A percentile compares a stretch with the other conserved stretches of the same genome.
These are phyloP conservation scores for Wickerhamomyces xylosicus DNA, from an alignment of 805 yeast genomes.

Conservation along the genomic window DNA sequence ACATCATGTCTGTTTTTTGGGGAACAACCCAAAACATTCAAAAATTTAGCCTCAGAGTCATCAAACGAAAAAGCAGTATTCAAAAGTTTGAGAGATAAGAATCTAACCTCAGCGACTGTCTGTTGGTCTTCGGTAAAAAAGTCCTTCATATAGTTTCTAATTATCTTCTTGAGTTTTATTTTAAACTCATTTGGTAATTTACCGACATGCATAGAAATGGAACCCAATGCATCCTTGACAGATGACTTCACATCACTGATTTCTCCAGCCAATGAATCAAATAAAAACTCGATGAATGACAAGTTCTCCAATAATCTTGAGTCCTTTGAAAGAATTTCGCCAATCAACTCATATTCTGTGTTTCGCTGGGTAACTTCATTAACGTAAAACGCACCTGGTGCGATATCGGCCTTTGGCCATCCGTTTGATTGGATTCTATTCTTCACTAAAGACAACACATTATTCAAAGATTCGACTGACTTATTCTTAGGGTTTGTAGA, in stretches of 20 bases:
- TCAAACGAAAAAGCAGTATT: conserved; percentile 56
- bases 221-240: conserved; percentile 62
- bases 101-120: conserved; percentile 43
- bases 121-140: conserved; percentile 18
- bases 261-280: conserved; percentile 62
- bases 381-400: conserved; percentile 27
- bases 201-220: conserved; percentile 40
- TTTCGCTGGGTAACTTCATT: conserved; percentile 36
- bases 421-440: conserved; percentile 44
- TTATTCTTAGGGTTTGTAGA: background rate
- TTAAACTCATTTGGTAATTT: conserved; percentile 29
- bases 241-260: conserved; percentile 49
- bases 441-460: conserved; percentile 24
- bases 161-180: conserved; percentile 28
- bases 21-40: conserved; percentile 58
- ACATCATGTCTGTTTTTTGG: conserved; percentile 56
- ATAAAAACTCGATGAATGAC: conserved; percentile 50
- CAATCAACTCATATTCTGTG: conserved; percentile 70
- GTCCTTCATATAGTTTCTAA: conserved; percentile 28
- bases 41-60: conserved; percentile 55
- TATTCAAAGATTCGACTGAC: background rate
- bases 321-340: conserved; percentile 45
- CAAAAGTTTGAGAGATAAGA: conserved; percentile 52
- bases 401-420: conserved; percentile 41
- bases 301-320: conserved; percentile 34